Base-by-base conservation (phyloP, 179 eudicot species). In the Silene coronaria region DNA sequence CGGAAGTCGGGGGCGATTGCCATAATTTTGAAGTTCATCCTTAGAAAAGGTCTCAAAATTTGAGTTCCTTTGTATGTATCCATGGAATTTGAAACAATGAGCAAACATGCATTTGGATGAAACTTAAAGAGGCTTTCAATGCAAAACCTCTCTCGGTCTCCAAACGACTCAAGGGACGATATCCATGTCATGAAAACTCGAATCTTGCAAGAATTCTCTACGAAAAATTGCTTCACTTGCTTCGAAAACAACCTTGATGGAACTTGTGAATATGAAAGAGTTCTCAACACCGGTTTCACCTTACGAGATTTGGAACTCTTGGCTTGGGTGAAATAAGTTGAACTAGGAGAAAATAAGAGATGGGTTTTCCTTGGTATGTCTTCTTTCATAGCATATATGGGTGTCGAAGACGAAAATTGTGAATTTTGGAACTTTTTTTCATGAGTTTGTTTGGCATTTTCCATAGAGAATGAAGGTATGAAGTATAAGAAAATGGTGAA, bases 181-280 rank as follows among this genome's bases (percentile, higher is more conserved):
- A 94, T 94, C 97, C 98, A 91, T 65, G 98, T 94, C 97, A 94
- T 91, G 78, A 91, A 94, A 69, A 94, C 87, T 11, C 90, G 82
- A 55, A 79, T 14, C 67, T 85, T 75, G 67, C 98, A 94, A 0
- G 84, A 80, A 48, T 82, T 87, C 0, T 32, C 65, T 8, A 48
- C 6, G 70, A 90, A 82, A 55, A 89, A 89, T 60, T 78, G 78
- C 80, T 80, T 85, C 65, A 88, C 89, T 60, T 85, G 74, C 16
- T 53, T 62, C 4, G 88, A 84, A 75, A 91, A 91, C 24, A 30
- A 26, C 53, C 64, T 80, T 21, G 26, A 0, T 19, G 42, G 67
- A 62, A 72, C 69, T 65, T 78, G 77, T 2, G 57, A 66, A 14
- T 66, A 22, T 55, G 76, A 28, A 30, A 67, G 78, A 30, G 76